Conservation (phyloP, 768 basidiomycete genomes). For the Leccinum rimulosum region DNA sequence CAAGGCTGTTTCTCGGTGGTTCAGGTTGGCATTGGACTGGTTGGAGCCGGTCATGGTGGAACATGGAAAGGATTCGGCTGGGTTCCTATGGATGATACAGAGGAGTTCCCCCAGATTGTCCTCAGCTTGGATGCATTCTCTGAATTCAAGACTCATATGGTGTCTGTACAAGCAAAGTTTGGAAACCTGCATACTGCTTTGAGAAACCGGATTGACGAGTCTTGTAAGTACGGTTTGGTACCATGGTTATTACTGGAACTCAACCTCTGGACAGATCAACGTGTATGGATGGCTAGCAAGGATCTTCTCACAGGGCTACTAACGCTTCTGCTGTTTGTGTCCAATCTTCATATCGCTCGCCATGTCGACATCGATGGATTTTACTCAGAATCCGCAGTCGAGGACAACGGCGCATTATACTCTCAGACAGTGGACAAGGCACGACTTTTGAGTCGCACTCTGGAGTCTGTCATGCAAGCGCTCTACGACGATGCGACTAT, state of each 20-base stretch:
- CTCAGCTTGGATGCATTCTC: constrained; percentile 52
- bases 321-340: constrained; percentile 54
- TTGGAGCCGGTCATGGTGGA: constrained; percentile 75
- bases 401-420: constrained; percentile 51
- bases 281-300: constrained; percentile 40
- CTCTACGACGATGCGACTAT: constrained; percentile 69
- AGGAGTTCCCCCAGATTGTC: constrained; percentile 43
- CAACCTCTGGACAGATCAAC: constrained; percentile 22
- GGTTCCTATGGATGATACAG: constrained; percentile 53
- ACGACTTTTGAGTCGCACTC: constrained; percentile 58
- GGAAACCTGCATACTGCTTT: constrained; percentile 28
- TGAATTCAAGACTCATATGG: constrained; percentile 49
- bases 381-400: constrained; percentile 42
- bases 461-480: constrained; percentile 70
- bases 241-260: neutral
- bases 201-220: constrained; percentile 19
- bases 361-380: constrained; percentile 83
- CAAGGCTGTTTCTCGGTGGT: constrained; percentile 58
- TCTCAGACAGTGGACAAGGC: constrained; percentile 67
- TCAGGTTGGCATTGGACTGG: constrained; percentile 72
- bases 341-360: constrained; percentile 74
- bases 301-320: constrained; percentile 56
- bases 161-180: constrained; percentile 51
- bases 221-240: constrained; percentile 22
- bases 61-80: constrained; percentile 87